These are phyloP conservation scores for Quercus mongolica DNA, from an alignment of 306 rosid genomes.

Conservation along the genomic window DNA sequence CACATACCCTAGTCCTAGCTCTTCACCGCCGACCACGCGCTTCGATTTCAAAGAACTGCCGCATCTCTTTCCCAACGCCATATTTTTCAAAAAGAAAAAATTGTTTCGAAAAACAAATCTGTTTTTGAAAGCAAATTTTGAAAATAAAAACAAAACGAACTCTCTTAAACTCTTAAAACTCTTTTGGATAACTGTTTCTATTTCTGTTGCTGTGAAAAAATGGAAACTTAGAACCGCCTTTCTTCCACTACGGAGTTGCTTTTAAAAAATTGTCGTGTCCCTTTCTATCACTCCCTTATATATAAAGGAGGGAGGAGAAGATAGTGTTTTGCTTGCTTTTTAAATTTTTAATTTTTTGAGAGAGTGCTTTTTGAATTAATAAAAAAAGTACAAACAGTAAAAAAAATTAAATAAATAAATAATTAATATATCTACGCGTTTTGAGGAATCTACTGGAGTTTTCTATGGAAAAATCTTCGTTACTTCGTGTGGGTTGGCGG, in stretches of 20 bases:
- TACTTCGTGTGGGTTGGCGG: conserved; percentile 35
- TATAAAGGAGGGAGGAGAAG: not conserved
- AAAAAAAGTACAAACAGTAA: not conserved
- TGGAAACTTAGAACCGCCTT: not conserved
- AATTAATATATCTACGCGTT: conserved; percentile 31
- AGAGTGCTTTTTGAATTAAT: not conserved
- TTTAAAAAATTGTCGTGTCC: not conserved
- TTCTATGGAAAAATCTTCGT: conserved; percentile 30
- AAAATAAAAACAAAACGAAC: not conserved
- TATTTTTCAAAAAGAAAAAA: not conserved
- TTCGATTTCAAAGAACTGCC: conserved; percentile 21
- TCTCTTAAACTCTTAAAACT: not conserved
- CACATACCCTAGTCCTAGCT: conserved; percentile 41
- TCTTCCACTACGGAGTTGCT: conserved; percentile 9
- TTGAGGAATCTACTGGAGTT: conserved; percentile 46
- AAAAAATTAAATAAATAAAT: not conserved
- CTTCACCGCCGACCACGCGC: conserved; percentile 16
- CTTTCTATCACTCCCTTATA: no score
- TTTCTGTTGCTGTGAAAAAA: not conserved
- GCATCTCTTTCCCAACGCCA: conserved; percentile 49
- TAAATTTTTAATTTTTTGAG: not conserved
- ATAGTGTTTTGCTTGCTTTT: not conserved
- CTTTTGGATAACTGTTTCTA: conserved; percentile 10
- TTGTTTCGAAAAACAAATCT: not conserved
- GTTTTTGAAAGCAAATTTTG: not conserved